phyloP scores from a whole-genome alignment of 2,329 filamentous ascomycete species.

The Diaporthe ilicicola region DNA sequence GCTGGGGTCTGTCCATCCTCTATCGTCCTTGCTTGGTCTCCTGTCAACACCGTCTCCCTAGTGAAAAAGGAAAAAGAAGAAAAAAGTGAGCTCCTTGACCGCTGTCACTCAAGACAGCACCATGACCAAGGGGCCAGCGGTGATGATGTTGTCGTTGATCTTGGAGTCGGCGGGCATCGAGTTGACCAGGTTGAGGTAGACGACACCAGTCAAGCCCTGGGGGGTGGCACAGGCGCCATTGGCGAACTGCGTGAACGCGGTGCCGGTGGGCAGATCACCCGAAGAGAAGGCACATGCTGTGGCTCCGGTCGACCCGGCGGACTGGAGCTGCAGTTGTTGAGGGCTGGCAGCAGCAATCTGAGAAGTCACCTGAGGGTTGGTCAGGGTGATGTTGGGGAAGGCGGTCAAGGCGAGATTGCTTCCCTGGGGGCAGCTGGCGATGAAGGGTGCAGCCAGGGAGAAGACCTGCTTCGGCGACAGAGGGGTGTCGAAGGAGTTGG shows the following conservation, averaged over 20 bases:
- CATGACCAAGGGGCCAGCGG: slow-evolving; percentile 72
- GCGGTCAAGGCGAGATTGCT: slow-evolving; percentile 70
- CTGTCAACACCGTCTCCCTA: slow-evolving; percentile 25
- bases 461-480: slow-evolving; percentile 75
- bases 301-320: slow-evolving; percentile 58
- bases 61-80: slow-evolving; percentile 1
- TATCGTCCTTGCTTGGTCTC: slow-evolving; percentile 26
- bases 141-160: slow-evolving; percentile 68
- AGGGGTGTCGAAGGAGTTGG: slow-evolving; percentile 75
- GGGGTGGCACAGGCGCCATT: slow-evolving; percentile 68
- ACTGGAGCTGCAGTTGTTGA: slow-evolving; percentile 57
- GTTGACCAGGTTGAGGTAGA: slow-evolving; percentile 73
- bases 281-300: slow-evolving; percentile 74
- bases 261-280: slow-evolving; percentile 65
- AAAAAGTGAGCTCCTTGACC: background rate
- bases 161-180: slow-evolving; percentile 57
- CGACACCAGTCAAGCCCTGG: slow-evolving; percentile 67
- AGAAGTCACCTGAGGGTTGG: slow-evolving; percentile 10
- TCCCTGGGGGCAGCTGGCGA: slow-evolving; percentile 72
- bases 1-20: slow-evolving; percentile 23
- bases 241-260: slow-evolving; percentile 66
- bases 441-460: slow-evolving; percentile 77
- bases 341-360: slow-evolving; percentile 48
- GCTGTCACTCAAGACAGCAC: slow-evolving; percentile 51
- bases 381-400: slow-evolving; percentile 67